Evolutionary conservation across 2,329 filamentous ascomycete genomes (phyloP), one percentile per base, ranked within the genome.

Genomic region (Coniosporium tulheliwenetii): DNA sequence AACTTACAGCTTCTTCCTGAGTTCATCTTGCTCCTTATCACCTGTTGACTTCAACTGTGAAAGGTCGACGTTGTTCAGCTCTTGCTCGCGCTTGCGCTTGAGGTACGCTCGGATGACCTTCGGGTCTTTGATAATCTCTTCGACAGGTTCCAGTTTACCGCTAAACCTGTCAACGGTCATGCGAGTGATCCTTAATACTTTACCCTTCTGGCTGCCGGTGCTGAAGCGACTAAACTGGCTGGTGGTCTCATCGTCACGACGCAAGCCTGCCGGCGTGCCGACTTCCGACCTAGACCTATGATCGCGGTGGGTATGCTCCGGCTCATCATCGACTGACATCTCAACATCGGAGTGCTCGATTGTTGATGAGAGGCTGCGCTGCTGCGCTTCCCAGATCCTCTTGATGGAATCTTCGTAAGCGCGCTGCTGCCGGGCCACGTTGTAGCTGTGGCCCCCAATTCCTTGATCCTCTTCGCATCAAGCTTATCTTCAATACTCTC

Each of bases 391-490:
- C 91, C 91, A 98, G 45, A 96, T 95, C 45, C 84, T 78, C 42
- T 79, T 76, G 50, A 98, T 95, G 15, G 85, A 85, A 40, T 87
- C 80, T 50, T 93, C 85, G 57, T 98, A 98, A 51, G 85, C 82
- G 46, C 77, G 79, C 54, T 96, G 85, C 58, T 98, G 91, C 49
- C 84, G 80, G 55, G 89, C 91, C 45, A 98, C 91, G 48, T 98
- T 98, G 66, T 98, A 98, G 50, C 85, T 87, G 61, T 98, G 91
- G 0, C 91, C 91, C 86, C 86, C 47, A 71, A 66, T 42, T 79
- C 74, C 47, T 77, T 77, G 43, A 70, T 61, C 46, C 67, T 65
- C 52, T 91, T 89, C 12, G 83, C 83, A 55, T 87, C 84, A 47
- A 91, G 77, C 57, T 87, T 85, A 45, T 87, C 82, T 52, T 85